A percentile compares a stretch with the other conserved stretches of the same genome.
phyloP scores from a whole-genome alignment of 768 basidiomycete genomes.

The Mycena pura region DNA sequence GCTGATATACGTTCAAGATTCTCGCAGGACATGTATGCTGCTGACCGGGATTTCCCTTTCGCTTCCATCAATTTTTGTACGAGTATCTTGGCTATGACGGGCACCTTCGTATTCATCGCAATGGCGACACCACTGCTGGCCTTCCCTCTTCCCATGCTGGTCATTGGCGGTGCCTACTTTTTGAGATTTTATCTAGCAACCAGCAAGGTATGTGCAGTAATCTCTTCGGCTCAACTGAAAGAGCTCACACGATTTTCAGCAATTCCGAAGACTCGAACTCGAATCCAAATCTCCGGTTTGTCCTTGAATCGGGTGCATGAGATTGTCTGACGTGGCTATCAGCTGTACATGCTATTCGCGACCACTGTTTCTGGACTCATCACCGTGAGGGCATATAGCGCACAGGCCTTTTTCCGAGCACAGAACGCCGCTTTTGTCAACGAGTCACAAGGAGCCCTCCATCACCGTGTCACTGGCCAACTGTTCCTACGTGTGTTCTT shows the following conservation, averaged over 20 bases:
- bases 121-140: constrained; percentile 11
- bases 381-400: constrained; percentile 14
- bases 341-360: constrained; percentile 9
- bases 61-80: background rate
- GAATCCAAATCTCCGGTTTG: constrained; percentile 19
- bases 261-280: constrained; percentile 16
- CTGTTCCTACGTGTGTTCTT: constrained; percentile 13
- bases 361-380: constrained; percentile 13
- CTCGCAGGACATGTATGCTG: constrained; percentile 15
- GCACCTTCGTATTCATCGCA: constrained; percentile 18
- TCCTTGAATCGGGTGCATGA: background rate
- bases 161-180: background rate
- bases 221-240: background rate
- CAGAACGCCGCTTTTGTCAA: constrained; percentile 15
- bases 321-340: background rate
- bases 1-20: constrained; percentile 7
- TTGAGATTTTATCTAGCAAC: constrained; percentile 12
- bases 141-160: constrained; percentile 4
- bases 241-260: background rate
- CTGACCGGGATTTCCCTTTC: constrained; percentile 10
- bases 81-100: background rate
- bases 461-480: constrained; percentile 12
- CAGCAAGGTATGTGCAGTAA: constrained; percentile 14
- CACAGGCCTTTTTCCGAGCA: constrained; percentile 11
- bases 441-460: constrained; percentile 16